Conservation (phyloP, 2,329 filamentous ascomycete genomes). For the Akanthomyces lecanii region DNA sequence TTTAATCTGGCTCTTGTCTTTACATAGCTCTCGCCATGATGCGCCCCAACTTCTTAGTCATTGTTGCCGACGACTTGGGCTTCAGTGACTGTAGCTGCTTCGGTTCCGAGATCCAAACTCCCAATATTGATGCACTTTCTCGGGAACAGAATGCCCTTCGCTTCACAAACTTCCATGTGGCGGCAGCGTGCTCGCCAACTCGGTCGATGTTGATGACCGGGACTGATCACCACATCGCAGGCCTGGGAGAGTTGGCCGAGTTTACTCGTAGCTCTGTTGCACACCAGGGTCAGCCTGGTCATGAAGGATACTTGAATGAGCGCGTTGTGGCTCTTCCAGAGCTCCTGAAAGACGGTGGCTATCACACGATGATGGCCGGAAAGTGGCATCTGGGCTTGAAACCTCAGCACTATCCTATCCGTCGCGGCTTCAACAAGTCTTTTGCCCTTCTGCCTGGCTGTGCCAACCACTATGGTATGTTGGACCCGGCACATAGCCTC, state of each 20-base stretch:
- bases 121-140: constrained; percentile 32
- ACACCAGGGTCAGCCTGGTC: constrained; percentile 23
- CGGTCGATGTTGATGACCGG: constrained; percentile 61
- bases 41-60: constrained; percentile 33
- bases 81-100: constrained; percentile 30
- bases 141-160: constrained; percentile 44
- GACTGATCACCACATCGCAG: constrained; percentile 48
- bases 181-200: constrained; percentile 61
- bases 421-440: constrained; percentile 50
- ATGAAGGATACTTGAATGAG: constrained; percentile 32
- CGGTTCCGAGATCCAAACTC: constrained; percentile 31
- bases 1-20: not conserved
- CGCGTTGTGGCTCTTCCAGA: constrained; percentile 28
- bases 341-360: constrained; percentile 28
- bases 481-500: not conserved
- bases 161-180: constrained; percentile 62
- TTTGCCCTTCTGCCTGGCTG: constrained; percentile 53
- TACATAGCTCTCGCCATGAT: constrained; percentile 1
- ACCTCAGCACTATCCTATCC: constrained; percentile 44
- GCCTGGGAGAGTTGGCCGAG: constrained; percentile 52
- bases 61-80: constrained; percentile 33
- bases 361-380: constrained; percentile 29
- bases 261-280: constrained; percentile 18
- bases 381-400: constrained; percentile 29
- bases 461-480: constrained; percentile 37